These are phyloP conservation scores for Gigaspora rosea DNA, from an alignment of 192 early-diverging fungal genomes.

Conservation along the genomic window DNA sequence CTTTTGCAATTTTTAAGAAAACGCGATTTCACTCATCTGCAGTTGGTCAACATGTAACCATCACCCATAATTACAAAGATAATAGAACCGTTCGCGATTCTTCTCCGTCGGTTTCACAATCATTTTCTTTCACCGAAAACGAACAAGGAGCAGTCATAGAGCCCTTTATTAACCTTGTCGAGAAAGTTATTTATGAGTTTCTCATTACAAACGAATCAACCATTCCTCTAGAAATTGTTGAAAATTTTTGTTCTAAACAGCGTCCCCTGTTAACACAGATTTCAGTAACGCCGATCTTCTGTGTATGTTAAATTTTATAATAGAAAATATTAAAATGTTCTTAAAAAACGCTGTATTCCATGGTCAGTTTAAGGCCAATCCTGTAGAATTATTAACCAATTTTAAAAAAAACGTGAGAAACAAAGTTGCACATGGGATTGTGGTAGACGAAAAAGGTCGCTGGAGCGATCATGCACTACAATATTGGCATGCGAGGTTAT, in stretches of 20 bases:
- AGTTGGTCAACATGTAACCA: no score
- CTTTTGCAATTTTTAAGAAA: no score
- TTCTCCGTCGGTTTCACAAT: no score
- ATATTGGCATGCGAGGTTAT: slow-evolving; percentile 17
- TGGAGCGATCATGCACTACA: background rate
- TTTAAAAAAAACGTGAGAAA: slow-evolving; percentile 26
- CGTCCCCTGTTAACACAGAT: slow-evolving; percentile 14
- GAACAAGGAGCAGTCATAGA: no score
- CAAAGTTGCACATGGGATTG: slow-evolving; percentile 14
- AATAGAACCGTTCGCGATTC: no score
- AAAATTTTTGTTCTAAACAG: slow-evolving; percentile 18
- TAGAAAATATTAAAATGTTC: slow-evolving; percentile 28
- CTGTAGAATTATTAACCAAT: slow-evolving; percentile 21
- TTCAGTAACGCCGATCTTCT: slow-evolving; percentile 20
- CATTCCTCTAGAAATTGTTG: slow-evolving; percentile 1
- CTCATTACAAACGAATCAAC: slow-evolving; percentile 2
- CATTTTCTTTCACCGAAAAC: no score
- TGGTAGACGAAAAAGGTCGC: slow-evolving; percentile 11
- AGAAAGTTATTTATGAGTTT: no score
- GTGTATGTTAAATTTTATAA: slow-evolving; percentile 24
- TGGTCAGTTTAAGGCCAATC: slow-evolving; percentile 18
- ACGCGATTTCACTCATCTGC: no score
- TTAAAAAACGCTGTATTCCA: slow-evolving; percentile 25
- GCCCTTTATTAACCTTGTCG: no score
- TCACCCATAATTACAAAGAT: no score